Conservation (phyloP, 768 basidiomycete species). For the Leccinum boreale region DNA sequence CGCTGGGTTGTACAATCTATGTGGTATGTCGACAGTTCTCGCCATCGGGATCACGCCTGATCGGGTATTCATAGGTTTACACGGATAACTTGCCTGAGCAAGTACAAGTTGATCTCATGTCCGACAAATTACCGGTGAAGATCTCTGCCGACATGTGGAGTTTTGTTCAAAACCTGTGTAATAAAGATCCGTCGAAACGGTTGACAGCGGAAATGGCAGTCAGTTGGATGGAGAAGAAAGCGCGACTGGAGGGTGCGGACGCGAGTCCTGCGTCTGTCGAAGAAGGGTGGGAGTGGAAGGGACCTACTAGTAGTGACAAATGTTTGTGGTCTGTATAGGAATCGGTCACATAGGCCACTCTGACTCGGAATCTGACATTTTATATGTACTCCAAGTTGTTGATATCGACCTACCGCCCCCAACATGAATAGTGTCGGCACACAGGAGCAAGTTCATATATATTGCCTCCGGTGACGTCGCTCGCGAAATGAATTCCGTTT, state of each 20-base stretch:
- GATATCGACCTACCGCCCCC: too few species aligned
- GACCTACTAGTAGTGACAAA: background rate
- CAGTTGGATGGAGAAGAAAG: constrained; percentile 24
- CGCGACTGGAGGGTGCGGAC: constrained; percentile 3
- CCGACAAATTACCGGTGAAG: constrained; percentile 6
- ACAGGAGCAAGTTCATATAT: too few species aligned
- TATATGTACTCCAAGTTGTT: too few species aligned
- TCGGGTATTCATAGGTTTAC: constrained; percentile 12
- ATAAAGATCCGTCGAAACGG: constrained; percentile 11
- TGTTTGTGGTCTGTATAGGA: constrained; percentile 11
- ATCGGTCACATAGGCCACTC: too few species aligned
- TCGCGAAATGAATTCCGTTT: too few species aligned
- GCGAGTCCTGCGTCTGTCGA: constrained; percentile 5
- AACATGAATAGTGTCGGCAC: too few species aligned
- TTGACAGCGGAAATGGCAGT: constrained; percentile 22
- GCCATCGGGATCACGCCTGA: background rate
- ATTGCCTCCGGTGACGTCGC: too few species aligned
- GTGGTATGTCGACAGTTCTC: constrained; percentile 24
- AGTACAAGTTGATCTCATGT: background rate
- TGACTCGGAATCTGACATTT: too few species aligned
- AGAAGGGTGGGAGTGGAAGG: constrained; percentile 21
- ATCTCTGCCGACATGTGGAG: constrained; percentile 27
- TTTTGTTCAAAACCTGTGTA: constrained; percentile 31
- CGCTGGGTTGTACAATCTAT: constrained; percentile 40
- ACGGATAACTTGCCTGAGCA: background rate